Base-by-base conservation (phyloP, 805 yeast genomes). In the Metschnikowia noctiluminum region DNA sequence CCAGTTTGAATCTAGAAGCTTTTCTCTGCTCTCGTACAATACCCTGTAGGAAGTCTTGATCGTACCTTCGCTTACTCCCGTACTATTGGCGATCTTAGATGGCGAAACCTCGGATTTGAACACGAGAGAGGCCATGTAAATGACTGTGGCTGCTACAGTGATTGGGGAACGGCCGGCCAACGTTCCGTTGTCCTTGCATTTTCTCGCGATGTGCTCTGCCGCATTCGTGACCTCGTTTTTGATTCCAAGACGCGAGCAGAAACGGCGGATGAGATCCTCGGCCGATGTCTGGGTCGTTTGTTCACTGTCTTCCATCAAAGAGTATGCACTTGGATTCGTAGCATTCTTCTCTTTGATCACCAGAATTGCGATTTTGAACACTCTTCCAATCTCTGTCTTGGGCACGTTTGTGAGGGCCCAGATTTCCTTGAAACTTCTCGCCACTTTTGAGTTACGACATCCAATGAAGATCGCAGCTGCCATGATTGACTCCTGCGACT, bases 31-130 rank as follows among this genome's bases (percentile, higher is more conserved):
- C 53, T 87, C 90, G 62, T 80, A 85, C 68, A 94, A 73, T 38
- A 84, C 84, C 65, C 87, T 87, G 64, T 89, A 94, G 39, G 94
- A 84, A 1, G 97, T 88, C 66, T 94, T 89, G 59, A 94, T 91
- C 1, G 99, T 94, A 57, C 98, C 97, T 64, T 94, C 99, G 60
- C 96, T 87, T 15, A 94, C 98, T 58, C 97, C 98, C 14, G 97
- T 81, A 59, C 87, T 87, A 57, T 89, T 96, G 11, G 96, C 88
- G 48, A 94, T 92, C 61, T 82, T 86, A 1, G 85, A 70, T 0
- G 96, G 91, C 3, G 87, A 74, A 35, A 89, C 73, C 44, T 82
- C 86, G 34, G 85, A 84, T 40, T 87, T 87, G 64, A 91, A 91
- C n/a, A 94, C 71, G n/a, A 88, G 73, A 4, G 92, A 87, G 7